Base-by-base conservation (phyloP, 805 yeast species). In the Zygotorulaspora danielsina region DNA sequence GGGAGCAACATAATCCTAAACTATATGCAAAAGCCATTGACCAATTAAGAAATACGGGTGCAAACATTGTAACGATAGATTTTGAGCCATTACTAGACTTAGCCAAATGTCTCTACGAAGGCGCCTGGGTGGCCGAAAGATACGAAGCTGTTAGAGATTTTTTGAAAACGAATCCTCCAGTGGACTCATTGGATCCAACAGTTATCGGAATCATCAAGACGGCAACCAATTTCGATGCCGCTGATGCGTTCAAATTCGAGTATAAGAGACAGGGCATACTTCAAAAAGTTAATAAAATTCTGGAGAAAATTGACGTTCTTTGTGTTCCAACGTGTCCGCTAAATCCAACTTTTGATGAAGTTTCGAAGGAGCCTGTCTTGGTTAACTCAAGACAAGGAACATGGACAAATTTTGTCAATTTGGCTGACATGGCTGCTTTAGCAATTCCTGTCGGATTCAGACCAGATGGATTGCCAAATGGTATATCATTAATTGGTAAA, bases 61-160 rank as follows among this genome's bases (percentile, higher is more conserved):
- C 82, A 30, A 74, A 73, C 38, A 64, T 85, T 19, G 72, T 76
- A 16, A 67, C 78, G 8, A 61, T 80, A 30, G 89, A 87, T 63
- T 89, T 90, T 59, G 63, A 80, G 12, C 84, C 88, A 3, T 69
- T 90, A 28, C 69, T 85, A 45, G 84, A 83, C 25, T 71, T 90
- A 41, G 98, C 97, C 12, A 77, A 77, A 51, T 84, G 93, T 57
- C 72, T 90, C 25, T 90, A 90, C 60, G 97, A 90, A 57, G 98
- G 98, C 42, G 84, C 97, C n/a, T 90, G 98, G 98, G 97, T 90
- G 8, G 86, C 94, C 17, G 98, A 90, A 67, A 76, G 98, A 52
- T 88, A 79, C 66, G 79, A 86, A 46, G 96, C 96, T 18, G 76
- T 79, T 25, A 75, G 77, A 51, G 85, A 82, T 29, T 84, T 83